Evolutionary conservation across 116 monocot genomes (phyloP), one percentile per base, ranked within the genome.

Genomic region (Papilionanthe hybrid): DNA sequence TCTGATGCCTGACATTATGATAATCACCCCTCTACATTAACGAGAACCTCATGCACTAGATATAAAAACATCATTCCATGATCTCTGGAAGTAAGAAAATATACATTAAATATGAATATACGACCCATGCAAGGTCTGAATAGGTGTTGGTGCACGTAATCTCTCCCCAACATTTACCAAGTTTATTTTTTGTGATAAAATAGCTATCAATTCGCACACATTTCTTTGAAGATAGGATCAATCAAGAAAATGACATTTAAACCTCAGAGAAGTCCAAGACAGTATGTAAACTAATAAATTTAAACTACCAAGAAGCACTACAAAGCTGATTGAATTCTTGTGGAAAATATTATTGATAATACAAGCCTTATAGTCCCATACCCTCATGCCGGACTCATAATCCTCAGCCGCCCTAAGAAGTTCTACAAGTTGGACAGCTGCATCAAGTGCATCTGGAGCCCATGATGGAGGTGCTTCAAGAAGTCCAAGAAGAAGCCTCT

Each of bases 371-470:
- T 73, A 44, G 30, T 67, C 75, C 9, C 87, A 58, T 87, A 98
- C 98, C 93, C 87, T 91, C 98, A 94, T 94, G 75, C 93, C 94
- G 30, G 92, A 83, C 67, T 86, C 91, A 82, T 94, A 98, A 82
- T 98, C 98, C 87, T 98, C 98, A 76, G 94, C 98, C 55, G 98
- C 94, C 73, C 98, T 86, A 48, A 98, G 94, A 65, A 98, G 94
- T 86, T 98, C 98, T 37, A 98, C 98, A 63, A 98, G 90, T 84
- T 98, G 98, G n/a, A 98, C 98, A 55, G 98, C 98, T 55, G 98
- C 98, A 88, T 98, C 98, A 80, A 98, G 92, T 77, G 98, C 98
- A 84, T 98, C 98, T 71, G 98, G 98, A 55, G 98, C 98, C 98
- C 98, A 98, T 75, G 98, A 98, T 76, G 98, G 98, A 83, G 98